Conservation (phyloP, 257 asterid species). For the Primulina tabacum region DNA sequence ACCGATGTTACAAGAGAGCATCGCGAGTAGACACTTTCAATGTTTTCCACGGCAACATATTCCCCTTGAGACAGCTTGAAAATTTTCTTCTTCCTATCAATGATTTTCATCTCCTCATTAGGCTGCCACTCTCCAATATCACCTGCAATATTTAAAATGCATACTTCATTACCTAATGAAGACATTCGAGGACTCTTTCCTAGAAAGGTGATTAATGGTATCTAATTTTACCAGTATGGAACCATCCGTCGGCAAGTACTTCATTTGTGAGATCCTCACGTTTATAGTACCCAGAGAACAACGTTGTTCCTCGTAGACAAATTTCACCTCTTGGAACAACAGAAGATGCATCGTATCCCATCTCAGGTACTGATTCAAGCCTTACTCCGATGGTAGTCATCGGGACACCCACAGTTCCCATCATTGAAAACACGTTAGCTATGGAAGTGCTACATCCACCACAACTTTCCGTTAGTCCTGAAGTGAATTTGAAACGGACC, state of each 20-base stretch:
- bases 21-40: no score
- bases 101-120: no score
- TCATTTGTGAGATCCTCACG: constrained; percentile 74
- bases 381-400: constrained; percentile 83
- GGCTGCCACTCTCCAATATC: no score
- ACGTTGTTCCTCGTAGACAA: constrained; percentile 74
- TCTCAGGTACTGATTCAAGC: constrained; percentile 89
- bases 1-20: no score
- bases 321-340: constrained; percentile 77
- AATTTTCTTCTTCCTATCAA: no score
- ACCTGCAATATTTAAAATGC: no score
- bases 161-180: no score
- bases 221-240: no score
- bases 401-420: constrained; percentile 87
- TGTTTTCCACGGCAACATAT: no score
- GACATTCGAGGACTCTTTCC: no score
- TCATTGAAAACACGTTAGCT: constrained; percentile 68
- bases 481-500: constrained; percentile 1
- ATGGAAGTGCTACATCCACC: constrained; percentile 85
- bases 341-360: constrained; percentile 88
- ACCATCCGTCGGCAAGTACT: constrained; percentile 8
- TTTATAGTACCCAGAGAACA: constrained; percentile 83
- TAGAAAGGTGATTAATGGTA: no score
- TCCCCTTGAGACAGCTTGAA: no score
- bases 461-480: constrained; percentile 87